These are phyloP conservation scores for Lotmaria passim DNA, from an alignment of 208 protist species.

Conservation along the genomic window DNA sequence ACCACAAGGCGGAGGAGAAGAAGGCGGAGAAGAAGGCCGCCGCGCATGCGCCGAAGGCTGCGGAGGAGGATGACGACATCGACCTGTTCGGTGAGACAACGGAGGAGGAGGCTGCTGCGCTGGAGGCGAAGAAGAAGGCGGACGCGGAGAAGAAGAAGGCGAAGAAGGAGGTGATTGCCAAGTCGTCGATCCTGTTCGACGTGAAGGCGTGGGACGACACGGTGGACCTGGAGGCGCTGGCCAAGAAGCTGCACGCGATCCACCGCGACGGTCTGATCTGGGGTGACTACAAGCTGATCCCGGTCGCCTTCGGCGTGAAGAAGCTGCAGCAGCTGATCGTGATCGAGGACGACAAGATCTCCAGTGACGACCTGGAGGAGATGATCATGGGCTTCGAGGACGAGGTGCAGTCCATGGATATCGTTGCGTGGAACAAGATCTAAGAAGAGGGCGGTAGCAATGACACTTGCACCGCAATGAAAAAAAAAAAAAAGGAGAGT, in stretches of 20 bases:
- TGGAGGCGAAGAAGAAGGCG: slow-evolving; percentile 89
- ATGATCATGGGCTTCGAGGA: slow-evolving; percentile 94
- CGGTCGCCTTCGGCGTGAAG: slow-evolving; percentile 95
- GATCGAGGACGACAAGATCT: slow-evolving; percentile 96
- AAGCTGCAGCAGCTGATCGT: slow-evolving; percentile 95
- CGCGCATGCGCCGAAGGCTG: slow-evolving; percentile 20
- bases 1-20: slow-evolving; percentile 34
- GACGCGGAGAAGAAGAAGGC: slow-evolving; percentile 83
- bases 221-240: slow-evolving; percentile 88
- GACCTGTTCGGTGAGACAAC: slow-evolving; percentile 91
- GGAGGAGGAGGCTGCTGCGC: slow-evolving; percentile 85
- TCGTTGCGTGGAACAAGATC: slow-evolving; percentile 97
- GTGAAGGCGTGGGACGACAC: slow-evolving; percentile 95
- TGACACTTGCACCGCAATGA: background rate
- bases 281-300: slow-evolving; percentile 90
- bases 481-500: background rate
- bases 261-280: slow-evolving; percentile 92
- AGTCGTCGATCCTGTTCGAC: slow-evolving; percentile 92
- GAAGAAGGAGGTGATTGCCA: slow-evolving; percentile 85
- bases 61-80: slow-evolving; percentile 86
- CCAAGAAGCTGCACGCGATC: slow-evolving; percentile 83
- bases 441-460: slow-evolving; percentile 55
- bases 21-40: slow-evolving; percentile 40
- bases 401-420: slow-evolving; percentile 95
- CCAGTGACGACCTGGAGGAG: slow-evolving; percentile 94